Conservation (phyloP, 257 asterid genomes). For the Petunia axillaris region DNA sequence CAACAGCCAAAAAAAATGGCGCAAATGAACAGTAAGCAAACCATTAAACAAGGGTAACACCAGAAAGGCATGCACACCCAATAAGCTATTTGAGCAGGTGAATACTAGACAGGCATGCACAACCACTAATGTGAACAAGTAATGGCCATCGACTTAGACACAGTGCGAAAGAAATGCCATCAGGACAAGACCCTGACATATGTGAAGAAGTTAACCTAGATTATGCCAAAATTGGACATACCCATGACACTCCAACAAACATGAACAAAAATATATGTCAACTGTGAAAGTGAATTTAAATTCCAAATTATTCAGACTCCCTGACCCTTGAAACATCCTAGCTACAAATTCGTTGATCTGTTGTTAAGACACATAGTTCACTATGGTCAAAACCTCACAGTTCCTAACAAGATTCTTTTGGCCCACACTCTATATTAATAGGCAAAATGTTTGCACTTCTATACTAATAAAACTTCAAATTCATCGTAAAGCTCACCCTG, state of each 20-base stretch:
- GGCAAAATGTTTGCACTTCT: background rate
- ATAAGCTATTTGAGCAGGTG: constrained; percentile 5
- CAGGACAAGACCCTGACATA: background rate
- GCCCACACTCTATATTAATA: background rate
- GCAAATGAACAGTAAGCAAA: background rate
- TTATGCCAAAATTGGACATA: background rate
- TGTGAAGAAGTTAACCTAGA: background rate
- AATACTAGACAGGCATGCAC: constrained; percentile 3
- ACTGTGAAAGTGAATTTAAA: background rate
- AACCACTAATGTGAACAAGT: background rate
- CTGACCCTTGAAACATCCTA: constrained; percentile 11
- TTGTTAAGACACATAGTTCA: background rate
- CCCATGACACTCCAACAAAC: constrained; percentile 1
- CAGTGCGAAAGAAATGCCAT: background rate
- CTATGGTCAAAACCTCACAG: background rate
- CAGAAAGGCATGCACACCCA: constrained; percentile 15
- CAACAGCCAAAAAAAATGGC: background rate
- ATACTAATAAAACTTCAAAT: background rate
- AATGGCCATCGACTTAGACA: constrained; percentile 4
- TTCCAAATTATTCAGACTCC: background rate
- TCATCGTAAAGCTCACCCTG: constrained; percentile 7
- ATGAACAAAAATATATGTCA: background rate
- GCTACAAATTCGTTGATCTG: background rate
- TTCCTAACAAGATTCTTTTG: background rate
- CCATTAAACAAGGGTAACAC: background rate